Percentiles rank a stretch among this genome's conserved stretches.
Evolutionary conservation across 352 stramenopile species (phyloP).

Genomic region (Pythium insidiosum): DNA sequence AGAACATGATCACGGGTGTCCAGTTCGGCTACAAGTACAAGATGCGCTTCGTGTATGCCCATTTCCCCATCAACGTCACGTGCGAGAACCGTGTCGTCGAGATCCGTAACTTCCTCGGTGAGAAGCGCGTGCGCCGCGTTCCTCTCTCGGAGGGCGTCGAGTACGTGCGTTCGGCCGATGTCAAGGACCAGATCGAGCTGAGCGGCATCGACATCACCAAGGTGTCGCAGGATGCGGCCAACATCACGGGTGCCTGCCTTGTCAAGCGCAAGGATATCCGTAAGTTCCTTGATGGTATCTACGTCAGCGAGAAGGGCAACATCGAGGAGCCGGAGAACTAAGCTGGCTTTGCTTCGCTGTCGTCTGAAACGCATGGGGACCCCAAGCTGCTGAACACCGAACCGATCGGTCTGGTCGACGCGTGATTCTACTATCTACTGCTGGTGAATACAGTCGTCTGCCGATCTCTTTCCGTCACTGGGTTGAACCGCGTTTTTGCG

Average conservation of each 20-base stretch:
- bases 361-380: neutral
- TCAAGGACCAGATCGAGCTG: slow-evolving; percentile 99
- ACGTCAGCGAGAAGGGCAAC: slow-evolving; percentile 96
- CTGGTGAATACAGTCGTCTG: slow-evolving; percentile 24
- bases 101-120: slow-evolving; percentile 99
- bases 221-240: slow-evolving; percentile 90
- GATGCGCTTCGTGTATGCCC: slow-evolving; percentile 99
- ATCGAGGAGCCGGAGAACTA: slow-evolving; percentile 68
- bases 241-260: slow-evolving; percentile 82
- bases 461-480: slow-evolving; percentile 70
- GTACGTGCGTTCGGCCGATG: slow-evolving; percentile 92
- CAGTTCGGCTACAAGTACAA: slow-evolving; percentile 98
- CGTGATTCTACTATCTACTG: slow-evolving; percentile 35
- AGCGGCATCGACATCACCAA: slow-evolving; percentile 96
- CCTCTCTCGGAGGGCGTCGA: slow-evolving; percentile 90
- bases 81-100: slow-evolving; percentile 92
- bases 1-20: slow-evolving; percentile 99
- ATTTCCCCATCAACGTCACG: slow-evolving; percentile 99
- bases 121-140: slow-evolving; percentile 97
- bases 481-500: slow-evolving; percentile 71
- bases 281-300: slow-evolving; percentile 99
- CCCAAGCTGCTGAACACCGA: slow-evolving; percentile 18
- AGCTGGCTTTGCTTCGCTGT: slow-evolving; percentile 13
- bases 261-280: slow-evolving; percentile 93
- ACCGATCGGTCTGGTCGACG: too few relatives aligned